Base-by-base conservation (phyloP, 2,329 filamentous ascomycete genomes). In the Ustilaginoidea virens region DNA sequence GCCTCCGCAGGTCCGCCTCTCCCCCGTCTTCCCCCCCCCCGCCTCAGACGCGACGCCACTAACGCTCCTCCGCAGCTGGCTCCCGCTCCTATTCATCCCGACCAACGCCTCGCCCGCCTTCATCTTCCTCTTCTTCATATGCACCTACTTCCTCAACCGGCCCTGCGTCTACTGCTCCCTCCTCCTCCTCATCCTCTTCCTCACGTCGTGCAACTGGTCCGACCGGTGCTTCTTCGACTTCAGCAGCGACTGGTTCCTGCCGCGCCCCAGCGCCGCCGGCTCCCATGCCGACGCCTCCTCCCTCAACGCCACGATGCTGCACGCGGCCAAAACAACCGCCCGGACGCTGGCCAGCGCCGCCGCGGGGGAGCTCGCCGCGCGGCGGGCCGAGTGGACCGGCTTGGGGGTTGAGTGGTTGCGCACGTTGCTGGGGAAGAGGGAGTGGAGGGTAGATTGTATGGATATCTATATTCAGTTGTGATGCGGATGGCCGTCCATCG, bases 161-260 rank as follows among this genome's bases (percentile, higher is more conserved):
- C 90, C 90, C 30, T 98, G 90, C 61, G 78, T 93, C 43, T 98
- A 98, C 67, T 98, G 90, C 69, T 93, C 85, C 36, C 75, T 94
- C 36, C 78, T 98, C 30, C 81, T 98, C 27, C 69, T 93, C 39
- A 85, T 96, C 43, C 82, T 98, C 42, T 92, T 94, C 61, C 69
- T 86, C 40, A 92, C 85, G 16, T 85, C 79, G 16, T 90, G 81
- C 55, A 78, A 86, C 66, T 90, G 81, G 81, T 80, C 78, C 40
- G 80, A 86, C 50, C 74, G 75, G 30, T 90, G 81, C 51, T 90
- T 96, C 60, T 90, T 96, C 63, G 87, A 96, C 60, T 80, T 94
- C 45, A 69, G 63, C 49, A 80, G 75, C 45, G 83, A 92, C 58
- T 96, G 86, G 87, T 96, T 96, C 54, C 74, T 86, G 42, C 77